Evolutionary conservation across 257 asterid genomes (phyloP).

Genomic region (Nicotiana undulata): DNA sequence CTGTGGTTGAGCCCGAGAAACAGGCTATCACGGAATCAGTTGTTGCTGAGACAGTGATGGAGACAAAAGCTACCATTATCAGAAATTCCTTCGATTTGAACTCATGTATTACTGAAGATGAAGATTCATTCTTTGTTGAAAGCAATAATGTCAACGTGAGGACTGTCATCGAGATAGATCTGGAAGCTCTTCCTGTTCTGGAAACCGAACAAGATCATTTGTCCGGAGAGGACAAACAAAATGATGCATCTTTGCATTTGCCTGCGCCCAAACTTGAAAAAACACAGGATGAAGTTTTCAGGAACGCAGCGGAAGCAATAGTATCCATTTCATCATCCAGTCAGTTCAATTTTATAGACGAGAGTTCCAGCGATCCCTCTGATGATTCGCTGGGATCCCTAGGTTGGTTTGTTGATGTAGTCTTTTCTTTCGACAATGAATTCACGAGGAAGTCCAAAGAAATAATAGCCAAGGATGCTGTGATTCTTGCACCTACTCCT

Average conservation of each 20-base stretch:
- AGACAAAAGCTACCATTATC: constrained; percentile 16
- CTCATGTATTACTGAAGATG: constrained; percentile 53
- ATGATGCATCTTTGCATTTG: constrained; percentile 4
- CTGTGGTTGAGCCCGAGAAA: constrained; percentile 39
- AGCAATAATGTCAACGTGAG: constrained; percentile 18
- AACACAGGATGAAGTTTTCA: constrained; percentile 23
- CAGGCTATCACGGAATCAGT: constrained; percentile 23
- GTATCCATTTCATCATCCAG: constrained; percentile 38
- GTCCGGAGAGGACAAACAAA: constrained; percentile 6
- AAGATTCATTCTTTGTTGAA: constrained; percentile 38
- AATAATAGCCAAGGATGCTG: constrained; percentile 15
- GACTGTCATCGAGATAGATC: constrained; percentile 32
- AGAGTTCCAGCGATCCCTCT: constrained; percentile 8
- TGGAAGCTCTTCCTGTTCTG: constrained; percentile 28
- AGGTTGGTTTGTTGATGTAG: constrained; percentile 51
- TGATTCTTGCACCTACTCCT: constrained; percentile 8
- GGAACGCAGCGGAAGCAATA: constrained; percentile 37
- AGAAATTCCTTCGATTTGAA: constrained; percentile 73
- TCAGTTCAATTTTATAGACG: constrained; percentile 18
- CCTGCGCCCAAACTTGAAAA: constrained; percentile 9
- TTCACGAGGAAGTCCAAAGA: constrained; percentile 23
- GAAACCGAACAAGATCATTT: constrained; percentile 33
- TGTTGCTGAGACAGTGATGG: constrained; percentile 27
- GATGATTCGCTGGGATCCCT: constrained; percentile 47
- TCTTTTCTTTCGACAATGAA: constrained; percentile 26